Conservation (phyloP, 768 basidiomycete species). For the Boletus rubroflammeus region DNA sequence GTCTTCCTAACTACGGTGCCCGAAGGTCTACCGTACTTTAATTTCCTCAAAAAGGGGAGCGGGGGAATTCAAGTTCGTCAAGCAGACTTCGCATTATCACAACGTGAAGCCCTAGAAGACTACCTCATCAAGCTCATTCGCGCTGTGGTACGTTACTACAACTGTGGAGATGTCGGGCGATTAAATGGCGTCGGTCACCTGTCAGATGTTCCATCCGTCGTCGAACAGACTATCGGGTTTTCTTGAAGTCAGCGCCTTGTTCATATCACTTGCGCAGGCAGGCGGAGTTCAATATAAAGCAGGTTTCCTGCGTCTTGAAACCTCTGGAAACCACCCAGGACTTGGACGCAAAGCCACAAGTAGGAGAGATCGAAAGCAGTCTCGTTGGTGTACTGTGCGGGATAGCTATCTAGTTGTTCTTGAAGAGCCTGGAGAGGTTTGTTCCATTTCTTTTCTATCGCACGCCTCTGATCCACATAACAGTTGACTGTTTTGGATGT, state of each 20-base stretch:
- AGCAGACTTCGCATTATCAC: conserved; percentile 75
- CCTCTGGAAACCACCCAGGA: conserved; percentile 46
- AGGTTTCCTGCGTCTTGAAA: conserved; percentile 68
- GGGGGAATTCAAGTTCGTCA: conserved; percentile 51
- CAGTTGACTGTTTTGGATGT: conserved; percentile 91
- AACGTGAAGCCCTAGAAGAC: conserved; percentile 79
- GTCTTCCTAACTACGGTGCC: neutral
- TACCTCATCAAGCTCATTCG: conserved; percentile 87
- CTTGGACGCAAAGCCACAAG: conserved; percentile 65
- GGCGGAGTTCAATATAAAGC: conserved; percentile 92
- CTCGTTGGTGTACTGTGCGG: conserved; percentile 87
- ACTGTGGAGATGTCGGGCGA: neutral
- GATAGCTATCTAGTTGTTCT: conserved; percentile 89
- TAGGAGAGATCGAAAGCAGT: conserved; percentile 58
- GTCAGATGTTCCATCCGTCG: conserved; percentile 92
- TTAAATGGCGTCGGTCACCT: neutral
- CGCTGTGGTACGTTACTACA: conserved; percentile 63
- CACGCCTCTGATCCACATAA: neutral
- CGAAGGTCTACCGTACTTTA: conserved; percentile 85
- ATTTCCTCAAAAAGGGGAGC: conserved; percentile 69
- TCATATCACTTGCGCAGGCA: conserved; percentile 69
- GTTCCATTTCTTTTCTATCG: conserved; percentile 13
- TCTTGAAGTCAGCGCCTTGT: conserved; percentile 88
- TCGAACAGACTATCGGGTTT: conserved; percentile 87
- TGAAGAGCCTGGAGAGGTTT: conserved; percentile 82